Percentiles rank a stretch among this genome's conserved stretches.
These are phyloP conservation scores for Aspergillus avenaceus DNA, from an alignment of 495 filamentous ascomycete species.

Conservation along the genomic window DNA sequence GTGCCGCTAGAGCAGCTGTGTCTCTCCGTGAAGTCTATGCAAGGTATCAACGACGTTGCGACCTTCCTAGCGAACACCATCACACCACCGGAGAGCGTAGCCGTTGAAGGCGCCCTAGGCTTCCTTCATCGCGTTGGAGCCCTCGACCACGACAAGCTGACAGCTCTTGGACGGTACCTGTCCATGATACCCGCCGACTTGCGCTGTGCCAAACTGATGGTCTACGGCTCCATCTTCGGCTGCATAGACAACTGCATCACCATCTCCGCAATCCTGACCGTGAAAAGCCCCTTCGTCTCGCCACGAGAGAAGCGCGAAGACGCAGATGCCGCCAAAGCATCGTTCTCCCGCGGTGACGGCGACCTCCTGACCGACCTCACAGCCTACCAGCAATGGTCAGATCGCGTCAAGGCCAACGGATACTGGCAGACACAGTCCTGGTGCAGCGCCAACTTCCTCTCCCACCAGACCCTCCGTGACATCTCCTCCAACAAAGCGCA, in stretches of 20 bases:
- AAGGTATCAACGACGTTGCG: slow-evolving; percentile 71
- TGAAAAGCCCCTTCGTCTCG: slow-evolving; percentile 77
- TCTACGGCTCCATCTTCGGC: slow-evolving; percentile 90
- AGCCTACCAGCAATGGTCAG: slow-evolving; percentile 78
- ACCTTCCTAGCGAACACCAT: slow-evolving; percentile 80
- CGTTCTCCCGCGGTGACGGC: slow-evolving; percentile 72
- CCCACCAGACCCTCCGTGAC: slow-evolving; percentile 74
- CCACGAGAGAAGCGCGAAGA: slow-evolving; percentile 78
- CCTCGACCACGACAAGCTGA: slow-evolving; percentile 76
- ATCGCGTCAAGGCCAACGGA: slow-evolving; percentile 50
- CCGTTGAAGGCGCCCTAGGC: slow-evolving; percentile 77
- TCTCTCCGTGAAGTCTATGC: slow-evolving; percentile 89
- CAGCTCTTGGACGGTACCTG: slow-evolving; percentile 84
- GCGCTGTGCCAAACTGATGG: slow-evolving; percentile 89
- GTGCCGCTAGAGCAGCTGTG: slow-evolving; percentile 94
- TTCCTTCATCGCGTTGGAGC: slow-evolving; percentile 84
- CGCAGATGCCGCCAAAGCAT: slow-evolving; percentile 67
- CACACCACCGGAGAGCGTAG: slow-evolving; percentile 78
- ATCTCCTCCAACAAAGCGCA: slow-evolving; percentile 82
- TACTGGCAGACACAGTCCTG: slow-evolving; percentile 65
- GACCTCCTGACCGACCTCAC: slow-evolving; percentile 82
- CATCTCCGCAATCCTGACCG: slow-evolving; percentile 86
- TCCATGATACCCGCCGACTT: slow-evolving; percentile 93
- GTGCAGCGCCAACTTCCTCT: slow-evolving; percentile 89
- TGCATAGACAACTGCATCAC: slow-evolving; percentile 84